These are phyloP conservation scores for Hymenotorrendiella dingleyae DNA, from an alignment of 2,329 filamentous ascomycete species.

Conservation along the genomic window DNA sequence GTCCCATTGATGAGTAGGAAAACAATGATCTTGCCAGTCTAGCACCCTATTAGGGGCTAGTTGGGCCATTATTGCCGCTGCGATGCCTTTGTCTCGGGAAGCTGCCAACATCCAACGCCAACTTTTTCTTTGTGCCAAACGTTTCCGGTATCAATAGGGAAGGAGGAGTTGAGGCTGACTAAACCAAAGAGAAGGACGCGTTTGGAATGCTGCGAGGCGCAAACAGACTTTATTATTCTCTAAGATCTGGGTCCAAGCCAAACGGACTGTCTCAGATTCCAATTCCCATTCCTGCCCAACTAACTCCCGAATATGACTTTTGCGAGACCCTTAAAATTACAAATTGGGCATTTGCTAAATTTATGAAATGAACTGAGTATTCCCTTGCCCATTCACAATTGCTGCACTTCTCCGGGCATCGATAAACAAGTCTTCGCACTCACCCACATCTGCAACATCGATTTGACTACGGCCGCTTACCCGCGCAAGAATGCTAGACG, in stretches of 20 bases:
- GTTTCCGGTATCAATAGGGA: slow-evolving; percentile 15
- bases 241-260: slow-evolving; percentile 7
- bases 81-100: slow-evolving; percentile 31
- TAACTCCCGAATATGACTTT: slow-evolving; percentile 8
- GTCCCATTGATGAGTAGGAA: slow-evolving; percentile 25
- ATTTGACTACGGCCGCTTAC: slow-evolving; percentile 74
- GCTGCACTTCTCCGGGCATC: slow-evolving; percentile 73
- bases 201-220: slow-evolving; percentile 12
- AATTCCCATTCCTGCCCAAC: slow-evolving; percentile 6
- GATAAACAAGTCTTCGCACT: slow-evolving; percentile 80
- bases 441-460: slow-evolving; percentile 68
- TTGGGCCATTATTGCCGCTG: slow-evolving; percentile 27
- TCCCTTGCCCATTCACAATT: slow-evolving; percentile 58
- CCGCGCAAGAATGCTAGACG: slow-evolving; percentile 72
- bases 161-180: slow-evolving; percentile 11
- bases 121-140: slow-evolving; percentile 26
- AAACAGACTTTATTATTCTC: slow-evolving; percentile 14
- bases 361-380: slow-evolving; percentile 48
- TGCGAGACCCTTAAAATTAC: slow-evolving; percentile 8
- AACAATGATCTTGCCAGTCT: slow-evolving; percentile 29
- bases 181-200: slow-evolving; percentile 10
- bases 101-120: slow-evolving; percentile 23
- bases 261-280: slow-evolving; percentile 12
- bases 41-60: slow-evolving; percentile 19
- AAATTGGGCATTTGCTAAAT: slow-evolving; percentile 2